These are phyloP conservation scores for Aschersonia sp. DNA, from an alignment of 2,329 filamentous ascomycete genomes.

Conservation along the genomic window DNA sequence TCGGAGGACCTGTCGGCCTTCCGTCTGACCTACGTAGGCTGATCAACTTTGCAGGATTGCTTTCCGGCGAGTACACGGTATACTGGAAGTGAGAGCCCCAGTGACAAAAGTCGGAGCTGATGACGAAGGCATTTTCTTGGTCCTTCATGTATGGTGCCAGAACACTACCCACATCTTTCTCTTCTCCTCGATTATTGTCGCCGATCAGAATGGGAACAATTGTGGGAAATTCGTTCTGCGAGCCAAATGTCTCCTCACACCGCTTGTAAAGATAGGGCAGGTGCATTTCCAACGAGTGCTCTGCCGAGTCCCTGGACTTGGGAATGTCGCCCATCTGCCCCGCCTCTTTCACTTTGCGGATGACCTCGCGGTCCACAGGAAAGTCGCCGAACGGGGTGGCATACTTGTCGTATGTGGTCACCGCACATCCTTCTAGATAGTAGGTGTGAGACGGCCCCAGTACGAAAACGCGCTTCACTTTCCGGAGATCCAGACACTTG, in stretches of 20 bases:
- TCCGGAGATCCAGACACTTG: conserved; percentile 68
- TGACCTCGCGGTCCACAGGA: conserved; percentile 43
- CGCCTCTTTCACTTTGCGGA: conserved; percentile 29
- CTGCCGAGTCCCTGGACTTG: conserved; percentile 52
- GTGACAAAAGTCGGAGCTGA: conserved; percentile 94
- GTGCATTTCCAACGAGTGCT: conserved; percentile 96
- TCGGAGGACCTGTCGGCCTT: conserved; percentile 29
- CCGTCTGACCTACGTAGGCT: conserved; percentile 18
- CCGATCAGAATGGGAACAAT: conserved; percentile 82
- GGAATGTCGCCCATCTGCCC: conserved; percentile 40
- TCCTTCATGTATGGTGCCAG: conserved; percentile 68
- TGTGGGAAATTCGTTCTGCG: conserved; percentile 45
- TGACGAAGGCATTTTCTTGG: conserved; percentile 63
- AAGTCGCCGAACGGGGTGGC: conserved; percentile 62
- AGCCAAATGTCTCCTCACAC: conserved; percentile 34
- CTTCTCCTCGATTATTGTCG: conserved; percentile 47
- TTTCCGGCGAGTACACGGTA: conserved; percentile 50
- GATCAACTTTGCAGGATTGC: conserved; percentile 22
- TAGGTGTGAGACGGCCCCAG: conserved; percentile 87
- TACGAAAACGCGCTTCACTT: conserved; percentile 77
- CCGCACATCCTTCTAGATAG: conserved; percentile 61
- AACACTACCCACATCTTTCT: conserved; percentile 53
- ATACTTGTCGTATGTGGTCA: conserved; percentile 58
- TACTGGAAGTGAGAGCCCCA: conserved; percentile 79
- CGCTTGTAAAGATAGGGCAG: conserved; percentile 84